Conservation (phyloP, 73 alveolate genomes). For the Paramecium biaurelia region DNA sequence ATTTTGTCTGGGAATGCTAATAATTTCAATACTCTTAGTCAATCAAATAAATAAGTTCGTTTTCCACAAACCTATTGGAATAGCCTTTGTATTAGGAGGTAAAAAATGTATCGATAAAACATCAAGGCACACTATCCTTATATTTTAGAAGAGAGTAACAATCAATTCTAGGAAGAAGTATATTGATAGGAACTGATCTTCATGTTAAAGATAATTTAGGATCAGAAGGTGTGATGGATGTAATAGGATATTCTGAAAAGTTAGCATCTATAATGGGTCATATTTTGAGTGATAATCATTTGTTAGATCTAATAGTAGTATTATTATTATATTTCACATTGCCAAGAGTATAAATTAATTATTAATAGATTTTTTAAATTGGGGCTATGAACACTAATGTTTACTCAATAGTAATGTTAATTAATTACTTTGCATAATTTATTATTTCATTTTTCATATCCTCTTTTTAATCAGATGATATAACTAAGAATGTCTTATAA, state of each 20-base stretch:
- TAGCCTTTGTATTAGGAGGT: not conserved
- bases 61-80: not conserved
- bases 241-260: not conserved
- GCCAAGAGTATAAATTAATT: constrained; percentile 14
- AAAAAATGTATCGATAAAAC: not conserved
- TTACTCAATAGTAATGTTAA: not conserved
- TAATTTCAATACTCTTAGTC: not conserved
- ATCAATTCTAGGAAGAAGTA: not conserved
- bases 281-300: not conserved
- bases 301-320: not conserved
- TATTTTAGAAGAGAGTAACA: constrained; percentile 22
- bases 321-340: constrained; percentile 1
- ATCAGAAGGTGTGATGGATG: not conserved
- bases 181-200: not conserved
- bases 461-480: not conserved
- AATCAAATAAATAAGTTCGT: not conserved
- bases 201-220: not conserved
- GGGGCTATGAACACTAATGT: not conserved
- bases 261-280: not conserved
- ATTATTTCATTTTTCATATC: constrained; percentile 28
- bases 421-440: constrained; percentile 23
- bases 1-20: constrained; percentile 43
- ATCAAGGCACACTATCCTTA: not conserved
- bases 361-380: constrained; percentile 10
- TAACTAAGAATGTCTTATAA: not conserved